Conservation (phyloP, 192 early-diverging fungal species). For the Backusella psychrophila region DNA sequence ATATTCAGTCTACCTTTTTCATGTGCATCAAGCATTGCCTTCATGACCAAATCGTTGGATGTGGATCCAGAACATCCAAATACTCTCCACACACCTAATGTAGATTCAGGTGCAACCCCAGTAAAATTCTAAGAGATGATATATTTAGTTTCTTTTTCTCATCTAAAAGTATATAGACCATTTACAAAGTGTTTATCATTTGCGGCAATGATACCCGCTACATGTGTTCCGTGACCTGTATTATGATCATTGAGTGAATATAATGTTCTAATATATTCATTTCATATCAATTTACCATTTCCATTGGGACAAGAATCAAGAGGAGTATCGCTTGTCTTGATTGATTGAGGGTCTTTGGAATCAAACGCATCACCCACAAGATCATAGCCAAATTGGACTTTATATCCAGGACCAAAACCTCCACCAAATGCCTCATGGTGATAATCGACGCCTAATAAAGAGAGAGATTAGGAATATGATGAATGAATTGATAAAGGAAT, state of each 20-base stretch:
- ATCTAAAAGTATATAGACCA: background rate
- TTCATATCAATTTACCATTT: background rate
- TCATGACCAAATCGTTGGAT: conserved; percentile 71
- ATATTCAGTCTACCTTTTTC: conserved; percentile 37
- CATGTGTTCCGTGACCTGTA: conserved; percentile 67
- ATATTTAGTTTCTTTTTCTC: background rate
- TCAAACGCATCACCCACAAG: conserved; percentile 58
- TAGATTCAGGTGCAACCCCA: conserved; percentile 67
- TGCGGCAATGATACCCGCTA: conserved; percentile 60
- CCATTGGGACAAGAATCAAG: conserved; percentile 44
- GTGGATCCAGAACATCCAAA: conserved; percentile 75
- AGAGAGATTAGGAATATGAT: background rate
- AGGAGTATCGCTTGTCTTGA: conserved; percentile 36
- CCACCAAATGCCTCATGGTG: conserved; percentile 62
- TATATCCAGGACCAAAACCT: conserved; percentile 59
- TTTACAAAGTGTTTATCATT: conserved; percentile 39
- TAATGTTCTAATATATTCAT: background rate
- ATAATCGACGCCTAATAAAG: conserved; percentile 47
- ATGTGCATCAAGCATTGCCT: conserved; percentile 71
- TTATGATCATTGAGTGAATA: too few species aligned
- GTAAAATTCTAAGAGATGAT: conserved; percentile 40
- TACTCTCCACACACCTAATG: conserved; percentile 76
- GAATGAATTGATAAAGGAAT: background rate
- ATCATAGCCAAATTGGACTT: conserved; percentile 60
- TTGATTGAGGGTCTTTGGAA: conserved; percentile 9